Evolutionary conservation across 73 alveolate species (phyloP).

Genomic region (Tetrahymena borealis): DNA sequence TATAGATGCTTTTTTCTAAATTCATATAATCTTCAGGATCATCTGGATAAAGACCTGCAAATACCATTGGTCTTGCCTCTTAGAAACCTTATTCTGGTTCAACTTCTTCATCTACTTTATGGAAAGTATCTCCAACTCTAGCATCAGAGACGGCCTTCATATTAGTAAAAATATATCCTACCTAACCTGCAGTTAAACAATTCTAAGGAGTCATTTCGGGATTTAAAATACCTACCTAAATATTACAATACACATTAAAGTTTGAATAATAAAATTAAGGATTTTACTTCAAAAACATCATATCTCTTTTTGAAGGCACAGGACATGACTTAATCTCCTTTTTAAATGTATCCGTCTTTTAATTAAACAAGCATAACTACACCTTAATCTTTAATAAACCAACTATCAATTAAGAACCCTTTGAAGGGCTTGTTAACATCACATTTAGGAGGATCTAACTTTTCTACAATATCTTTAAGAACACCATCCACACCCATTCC

Average conservation of each 20-base stretch:
- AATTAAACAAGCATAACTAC: conserved; percentile 35
- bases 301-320: conserved; percentile 40
- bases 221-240: conserved; percentile 72
- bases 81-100: conserved; percentile 83
- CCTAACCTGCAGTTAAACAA: conserved; percentile 71
- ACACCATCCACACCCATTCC: conserved; percentile 72
- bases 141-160: conserved; percentile 83
- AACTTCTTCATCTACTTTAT: conserved; percentile 30
- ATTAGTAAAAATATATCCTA: conserved; percentile 81
- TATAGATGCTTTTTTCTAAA: conserved; percentile 50
- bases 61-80: conserved; percentile 80
- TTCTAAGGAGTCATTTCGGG: conserved; percentile 60
- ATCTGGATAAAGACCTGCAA: conserved; percentile 92
- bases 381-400: conserved; percentile 51
- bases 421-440: conserved; percentile 20
- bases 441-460: conserved; percentile 62
- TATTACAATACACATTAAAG: conserved; percentile 36
- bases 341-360: conserved; percentile 29
- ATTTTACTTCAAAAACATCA: conserved; percentile 47
- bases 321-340: conserved; percentile 36
- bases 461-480: conserved; percentile 51
- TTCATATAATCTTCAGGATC: conserved; percentile 66
- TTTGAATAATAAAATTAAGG: not conserved
- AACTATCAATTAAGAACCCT: conserved; percentile 37
- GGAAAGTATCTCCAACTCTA: conserved; percentile 76